phyloP scores from a whole-genome alignment of 495 filamentous ascomycete genomes.

The Hyaloscypha bicolor region DNA sequence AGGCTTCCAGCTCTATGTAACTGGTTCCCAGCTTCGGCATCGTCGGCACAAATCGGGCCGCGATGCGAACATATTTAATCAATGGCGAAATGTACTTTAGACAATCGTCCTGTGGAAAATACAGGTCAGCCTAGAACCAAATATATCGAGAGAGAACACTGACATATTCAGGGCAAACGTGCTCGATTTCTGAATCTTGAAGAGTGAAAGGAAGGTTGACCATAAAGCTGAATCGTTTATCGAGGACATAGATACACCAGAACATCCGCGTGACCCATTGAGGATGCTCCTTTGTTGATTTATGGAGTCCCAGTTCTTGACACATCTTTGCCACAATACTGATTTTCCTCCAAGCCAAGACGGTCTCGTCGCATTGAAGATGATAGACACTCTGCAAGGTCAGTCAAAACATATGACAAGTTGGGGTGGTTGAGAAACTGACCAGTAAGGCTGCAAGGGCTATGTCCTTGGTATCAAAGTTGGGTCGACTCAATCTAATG shows the following conservation, averaged over 20 bases:
- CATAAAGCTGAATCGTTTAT: constrained; percentile 76
- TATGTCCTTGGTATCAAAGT: constrained; percentile 61
- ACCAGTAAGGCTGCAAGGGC: constrained; percentile 71
- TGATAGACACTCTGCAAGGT: constrained; percentile 70
- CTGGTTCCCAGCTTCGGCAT: constrained; percentile 13
- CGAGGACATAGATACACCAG: constrained; percentile 76
- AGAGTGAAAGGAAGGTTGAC: constrained; percentile 76
- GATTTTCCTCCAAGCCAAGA: constrained; percentile 75
- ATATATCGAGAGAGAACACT: constrained; percentile 31
- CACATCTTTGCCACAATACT: constrained; percentile 72
- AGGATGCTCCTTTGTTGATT: constrained; percentile 67
- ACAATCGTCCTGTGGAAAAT: neutral
- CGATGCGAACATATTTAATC: constrained; percentile 15
- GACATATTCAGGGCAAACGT: constrained; percentile 71
- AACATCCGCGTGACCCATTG: constrained; percentile 64
- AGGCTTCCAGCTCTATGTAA: neutral
- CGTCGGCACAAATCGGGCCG: constrained; percentile 6
- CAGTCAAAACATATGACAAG: neutral
- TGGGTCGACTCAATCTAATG: neutral
- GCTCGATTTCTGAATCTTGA: constrained; percentile 80
- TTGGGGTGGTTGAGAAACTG: constrained; percentile 34
- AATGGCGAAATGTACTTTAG: neutral
- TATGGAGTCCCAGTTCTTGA: constrained; percentile 75
- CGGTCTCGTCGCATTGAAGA: constrained; percentile 75
- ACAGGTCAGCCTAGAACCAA: neutral